These are phyloP conservation scores for Simmondsia chinensis DNA, from an alignment of 148 eudicot species.

Conservation along the genomic window DNA sequence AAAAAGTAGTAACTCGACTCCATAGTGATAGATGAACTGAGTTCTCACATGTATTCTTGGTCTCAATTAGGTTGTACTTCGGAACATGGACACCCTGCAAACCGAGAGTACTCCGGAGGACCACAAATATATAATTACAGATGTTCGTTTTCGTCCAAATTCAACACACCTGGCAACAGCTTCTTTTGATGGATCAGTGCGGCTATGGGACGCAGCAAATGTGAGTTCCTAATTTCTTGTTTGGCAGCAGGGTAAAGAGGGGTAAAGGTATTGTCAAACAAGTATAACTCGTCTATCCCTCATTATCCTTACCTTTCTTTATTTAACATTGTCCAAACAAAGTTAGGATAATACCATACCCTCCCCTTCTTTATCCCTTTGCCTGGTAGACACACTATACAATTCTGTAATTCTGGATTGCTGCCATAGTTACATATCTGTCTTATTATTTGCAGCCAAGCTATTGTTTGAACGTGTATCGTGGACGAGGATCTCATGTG, in stretches of 20 bases:
- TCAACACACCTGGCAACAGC: slow-evolving; percentile 83
- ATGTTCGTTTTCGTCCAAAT: slow-evolving; percentile 79
- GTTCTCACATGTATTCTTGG: slow-evolving; percentile 6
- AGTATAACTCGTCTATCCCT: too few species aligned
- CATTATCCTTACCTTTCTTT: too few species aligned
- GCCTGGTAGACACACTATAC: too few species aligned
- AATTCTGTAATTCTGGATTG: too few species aligned
- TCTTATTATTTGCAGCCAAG: slow-evolving; percentile 97
- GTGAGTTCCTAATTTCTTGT: slow-evolving; percentile 38
- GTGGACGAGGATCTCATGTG: slow-evolving; percentile 65
- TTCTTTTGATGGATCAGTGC: slow-evolving; percentile 78
- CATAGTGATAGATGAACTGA: not conserved
- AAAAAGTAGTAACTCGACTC: too few species aligned
- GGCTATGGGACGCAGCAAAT: slow-evolving; percentile 91
- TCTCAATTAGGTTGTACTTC: slow-evolving; percentile 58
- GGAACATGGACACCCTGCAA: slow-evolving; percentile 86
- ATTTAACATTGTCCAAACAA: too few species aligned
- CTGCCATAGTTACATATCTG: too few species aligned
- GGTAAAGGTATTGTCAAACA: too few species aligned
- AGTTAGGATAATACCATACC: too few species aligned
- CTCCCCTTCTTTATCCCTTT: too few species aligned
- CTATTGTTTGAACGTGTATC: slow-evolving; percentile 58
- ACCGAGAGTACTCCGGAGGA: slow-evolving; percentile 75
- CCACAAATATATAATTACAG: slow-evolving; percentile 62
- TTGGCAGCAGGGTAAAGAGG: too few species aligned